These are phyloP conservation scores for Chytriomyces sp. DNA, from an alignment of 192 early-diverging fungal genomes.

Conservation along the genomic window DNA sequence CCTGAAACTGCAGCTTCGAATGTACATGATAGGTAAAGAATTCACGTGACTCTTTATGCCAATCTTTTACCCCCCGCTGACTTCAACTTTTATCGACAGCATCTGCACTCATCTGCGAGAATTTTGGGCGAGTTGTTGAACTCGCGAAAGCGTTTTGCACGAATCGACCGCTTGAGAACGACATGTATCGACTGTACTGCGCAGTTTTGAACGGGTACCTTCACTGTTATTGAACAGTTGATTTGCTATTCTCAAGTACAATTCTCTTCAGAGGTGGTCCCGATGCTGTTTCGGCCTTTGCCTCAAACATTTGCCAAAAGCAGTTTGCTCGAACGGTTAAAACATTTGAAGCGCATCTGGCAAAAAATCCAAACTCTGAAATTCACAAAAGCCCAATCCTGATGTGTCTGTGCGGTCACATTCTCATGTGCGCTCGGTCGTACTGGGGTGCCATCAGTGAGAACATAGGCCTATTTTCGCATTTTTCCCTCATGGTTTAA, in stretches of 20 bases:
- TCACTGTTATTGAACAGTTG: conserved; percentile 9
- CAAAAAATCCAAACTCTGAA: conserved; percentile 30
- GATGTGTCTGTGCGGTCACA: conserved; percentile 65
- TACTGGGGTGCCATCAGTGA: conserved; percentile 67
- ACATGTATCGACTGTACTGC: conserved; percentile 58
- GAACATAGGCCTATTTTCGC: not conserved
- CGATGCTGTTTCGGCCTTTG: conserved; percentile 53
- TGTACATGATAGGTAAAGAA: conserved; percentile 66
- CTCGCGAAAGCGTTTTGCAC: conserved; percentile 40
- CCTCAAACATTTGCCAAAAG: conserved; percentile 56
- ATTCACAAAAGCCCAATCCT: conserved; percentile 51
- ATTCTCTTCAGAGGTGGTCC: conserved; percentile 33
- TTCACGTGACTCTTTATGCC: not conserved
- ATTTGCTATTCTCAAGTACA: not conserved
- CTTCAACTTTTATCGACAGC: conserved; percentile 20
- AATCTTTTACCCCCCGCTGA: conserved; percentile 2
- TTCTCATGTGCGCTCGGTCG: conserved; percentile 57
- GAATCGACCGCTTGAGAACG: conserved; percentile 29
- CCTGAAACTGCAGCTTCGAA: conserved; percentile 42
- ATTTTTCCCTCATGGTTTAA: not conserved
- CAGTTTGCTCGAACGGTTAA: conserved; percentile 61
- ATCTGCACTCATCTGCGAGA: conserved; percentile 43
- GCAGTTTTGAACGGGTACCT: conserved; percentile 51
- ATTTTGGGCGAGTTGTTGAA: conserved; percentile 43
- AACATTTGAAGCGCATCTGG: conserved; percentile 42